These are phyloP conservation scores for Fusarium sterilihyphosum DNA, from an alignment of 2,329 filamentous ascomycete species.

Conservation along the genomic window DNA sequence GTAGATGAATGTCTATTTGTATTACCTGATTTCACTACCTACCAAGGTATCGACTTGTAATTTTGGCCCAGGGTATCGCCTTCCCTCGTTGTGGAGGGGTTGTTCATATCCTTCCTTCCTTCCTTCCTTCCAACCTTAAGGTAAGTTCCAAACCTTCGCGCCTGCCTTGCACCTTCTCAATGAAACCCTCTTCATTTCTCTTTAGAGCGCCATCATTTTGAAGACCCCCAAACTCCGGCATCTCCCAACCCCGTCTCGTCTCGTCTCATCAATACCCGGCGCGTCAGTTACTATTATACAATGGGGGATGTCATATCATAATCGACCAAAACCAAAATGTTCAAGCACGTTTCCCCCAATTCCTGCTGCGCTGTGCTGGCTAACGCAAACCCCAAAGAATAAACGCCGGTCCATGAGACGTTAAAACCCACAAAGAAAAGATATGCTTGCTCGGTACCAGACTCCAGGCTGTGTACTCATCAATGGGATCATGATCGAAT, in stretches of 20 bases:
- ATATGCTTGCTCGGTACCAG: conserved; percentile 30
- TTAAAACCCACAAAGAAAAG: conserved; percentile 26
- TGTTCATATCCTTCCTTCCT: conserved; percentile 21
- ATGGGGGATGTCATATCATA: conserved; percentile 31
- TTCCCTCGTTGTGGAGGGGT: conserved; percentile 39
- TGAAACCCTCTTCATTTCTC: not conserved
- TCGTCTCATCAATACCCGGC: conserved; percentile 1
- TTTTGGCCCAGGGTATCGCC: conserved; percentile 42
- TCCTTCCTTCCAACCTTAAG: conserved; percentile 4
- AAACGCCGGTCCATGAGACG: conserved; percentile 40
- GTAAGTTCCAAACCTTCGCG: not conserved
- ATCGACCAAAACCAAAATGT: conserved; percentile 25
- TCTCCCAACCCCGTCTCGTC: conserved; percentile 4
- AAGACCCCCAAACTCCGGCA: conserved; percentile 22
- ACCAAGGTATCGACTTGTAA: conserved; percentile 2
- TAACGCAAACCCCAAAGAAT: conserved; percentile 17
- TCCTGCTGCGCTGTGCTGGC: not conserved
- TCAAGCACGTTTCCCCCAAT: conserved; percentile 5
- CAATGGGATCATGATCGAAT: conserved; percentile 17
- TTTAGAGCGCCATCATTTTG: conserved; percentile 14
- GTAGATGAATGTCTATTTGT: conserved; percentile 15
- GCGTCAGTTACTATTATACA: conserved; percentile 34
- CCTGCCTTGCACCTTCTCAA: conserved; percentile 14
- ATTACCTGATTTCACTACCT: conserved; percentile 25
- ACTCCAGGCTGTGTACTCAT: conserved; percentile 38